phyloP scores from a whole-genome alignment of 169 alveolate species.

The Neospora caninum region DNA sequence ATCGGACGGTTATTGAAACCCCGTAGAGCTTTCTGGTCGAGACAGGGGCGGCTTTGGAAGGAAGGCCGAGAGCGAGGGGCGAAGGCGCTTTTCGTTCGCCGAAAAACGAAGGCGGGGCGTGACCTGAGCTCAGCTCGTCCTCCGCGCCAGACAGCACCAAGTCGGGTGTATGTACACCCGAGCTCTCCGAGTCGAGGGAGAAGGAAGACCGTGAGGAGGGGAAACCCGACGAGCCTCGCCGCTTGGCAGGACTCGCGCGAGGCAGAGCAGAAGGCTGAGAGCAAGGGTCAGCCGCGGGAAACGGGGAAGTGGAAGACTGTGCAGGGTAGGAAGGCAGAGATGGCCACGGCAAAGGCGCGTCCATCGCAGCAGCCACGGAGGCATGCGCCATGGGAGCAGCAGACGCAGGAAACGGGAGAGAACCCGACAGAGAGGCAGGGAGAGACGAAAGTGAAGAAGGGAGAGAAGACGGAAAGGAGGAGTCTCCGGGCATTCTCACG shows the following conservation, averaged over 20 bases:
- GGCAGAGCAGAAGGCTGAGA: background rate
- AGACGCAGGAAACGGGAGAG: too few species aligned
- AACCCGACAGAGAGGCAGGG: too few species aligned
- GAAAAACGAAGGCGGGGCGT: background rate
- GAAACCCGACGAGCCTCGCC: background rate
- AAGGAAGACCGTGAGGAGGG: background rate
- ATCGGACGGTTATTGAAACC: too few species aligned
- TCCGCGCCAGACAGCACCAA: background rate
- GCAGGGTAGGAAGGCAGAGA: background rate
- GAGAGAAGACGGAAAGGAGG: too few species aligned
- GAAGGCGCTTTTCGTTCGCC: background rate
- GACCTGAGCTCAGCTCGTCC: background rate
- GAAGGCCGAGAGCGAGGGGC: background rate
- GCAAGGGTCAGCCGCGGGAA: background rate
- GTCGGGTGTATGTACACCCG: background rate
- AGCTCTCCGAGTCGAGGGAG: background rate
- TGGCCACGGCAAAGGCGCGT: background rate
- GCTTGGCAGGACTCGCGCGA: background rate
- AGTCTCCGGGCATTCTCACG: too few species aligned
- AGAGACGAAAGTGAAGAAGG: too few species aligned
- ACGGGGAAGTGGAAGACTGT: background rate
- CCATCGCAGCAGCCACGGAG: too few species aligned
- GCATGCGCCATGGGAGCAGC: too few species aligned
- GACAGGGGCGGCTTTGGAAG: background rate
- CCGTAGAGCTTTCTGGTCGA: background rate